Evolutionary conservation across 106 monocot species (phyloP), one percentile per base, ranked within the genome.

Genomic region (Posidonia australis): DNA sequence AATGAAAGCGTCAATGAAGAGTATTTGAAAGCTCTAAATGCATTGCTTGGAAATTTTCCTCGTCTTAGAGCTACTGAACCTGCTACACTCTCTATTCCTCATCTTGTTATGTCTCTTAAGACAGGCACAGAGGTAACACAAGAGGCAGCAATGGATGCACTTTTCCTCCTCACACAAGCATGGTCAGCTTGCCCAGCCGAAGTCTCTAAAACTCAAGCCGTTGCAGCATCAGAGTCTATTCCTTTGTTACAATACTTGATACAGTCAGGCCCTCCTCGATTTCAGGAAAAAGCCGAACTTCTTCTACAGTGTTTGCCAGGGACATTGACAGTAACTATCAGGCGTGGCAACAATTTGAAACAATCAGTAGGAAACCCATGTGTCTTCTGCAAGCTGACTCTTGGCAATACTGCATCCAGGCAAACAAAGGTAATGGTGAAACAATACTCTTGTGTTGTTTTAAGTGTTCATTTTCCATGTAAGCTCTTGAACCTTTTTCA

Each of bases 311-410:
- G 91, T 70, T 79, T 99, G 47, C 98, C 98, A 1, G 98, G 98
- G 17, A 92, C 85, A 17, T 67, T 99, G 14, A 92, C 86, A 10
- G 85, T 99, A 41, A 88, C 51, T 20, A 99, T 99, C 60, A 99
- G 85, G 53, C 85, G 98, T 46, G 98, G 79, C 25, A 99, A 84
- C 63, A 99, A 99, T 80, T 71, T 99, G 54, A 85, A 68, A 75
- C 98, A 99, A 58, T 91, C 98, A n/a, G 91, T 99, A 44, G 98
- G 98, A 60, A 88, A 85, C 44, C 85, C 98, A 36, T 91, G 98
- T 58, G 98, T 82, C 16, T 99, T 70, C 73, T 99, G 98, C 77
- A 99, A 99, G 70, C 69, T 99, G n/a, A 88, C 87, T 16, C 90
- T 99, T 68, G 98, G 98, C 51, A 87, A 61, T 57, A 88, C 78